Conservation (phyloP, 371 early-diverging fungal species). For the Actinomortierella ambigua region DNA sequence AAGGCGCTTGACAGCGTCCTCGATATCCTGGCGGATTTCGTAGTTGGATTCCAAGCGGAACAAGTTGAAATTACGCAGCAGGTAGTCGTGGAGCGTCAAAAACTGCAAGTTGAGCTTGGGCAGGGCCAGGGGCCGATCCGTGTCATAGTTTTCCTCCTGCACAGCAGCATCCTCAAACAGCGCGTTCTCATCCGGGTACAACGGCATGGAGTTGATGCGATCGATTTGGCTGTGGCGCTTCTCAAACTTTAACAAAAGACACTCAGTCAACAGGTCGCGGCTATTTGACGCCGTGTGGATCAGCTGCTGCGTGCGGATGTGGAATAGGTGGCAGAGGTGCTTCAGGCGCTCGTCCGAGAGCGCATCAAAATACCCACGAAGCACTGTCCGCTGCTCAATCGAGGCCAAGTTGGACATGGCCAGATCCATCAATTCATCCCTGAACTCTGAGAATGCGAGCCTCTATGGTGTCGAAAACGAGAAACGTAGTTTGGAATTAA, state of each 20-base stretch:
- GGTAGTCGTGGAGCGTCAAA: constrained; percentile 89
- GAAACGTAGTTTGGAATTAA: neutral
- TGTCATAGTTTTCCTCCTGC: constrained; percentile 65
- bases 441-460: constrained; percentile 69
- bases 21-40: constrained; percentile 87
- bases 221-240: constrained; percentile 71
- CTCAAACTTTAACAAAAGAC: constrained; percentile 62
- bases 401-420: constrained; percentile 75
- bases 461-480: too few species aligned
- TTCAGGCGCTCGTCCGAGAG: constrained; percentile 53
- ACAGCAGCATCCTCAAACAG: constrained; percentile 62
- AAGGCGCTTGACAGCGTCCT: constrained; percentile 84
- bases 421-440: constrained; percentile 69
- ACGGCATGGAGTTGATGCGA: constrained; percentile 67
- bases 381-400: constrained; percentile 58
- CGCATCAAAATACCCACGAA: constrained; percentile 62
- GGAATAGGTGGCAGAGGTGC: constrained; percentile 59
- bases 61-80: constrained; percentile 85
- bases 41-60: constrained; percentile 79
- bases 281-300: constrained; percentile 10
- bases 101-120: constrained; percentile 95
- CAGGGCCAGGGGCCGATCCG: constrained; percentile 74
- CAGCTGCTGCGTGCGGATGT: constrained; percentile 59
- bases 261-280: constrained; percentile 56
- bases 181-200: constrained; percentile 83